A percentile compares a stretch with the other conserved stretches of the same genome.
These are phyloP conservation scores for Stagonosporopsis tanaceti DNA, from an alignment of 2,329 filamentous ascomycete species.

Conservation along the genomic window DNA sequence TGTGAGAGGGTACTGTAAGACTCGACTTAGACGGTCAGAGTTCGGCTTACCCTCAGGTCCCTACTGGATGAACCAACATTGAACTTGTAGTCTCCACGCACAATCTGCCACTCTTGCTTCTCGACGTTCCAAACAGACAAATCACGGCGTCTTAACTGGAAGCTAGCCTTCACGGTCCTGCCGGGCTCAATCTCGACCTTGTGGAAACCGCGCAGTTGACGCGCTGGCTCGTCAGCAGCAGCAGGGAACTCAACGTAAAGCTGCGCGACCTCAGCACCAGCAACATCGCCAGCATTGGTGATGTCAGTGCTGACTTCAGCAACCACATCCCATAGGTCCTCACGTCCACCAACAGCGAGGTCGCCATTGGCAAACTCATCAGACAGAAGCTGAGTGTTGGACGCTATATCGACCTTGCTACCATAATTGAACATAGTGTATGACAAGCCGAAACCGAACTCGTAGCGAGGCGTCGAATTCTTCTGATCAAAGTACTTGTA, in stretches of 20 bases:
- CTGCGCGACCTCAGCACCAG: slow-evolving; percentile 51
- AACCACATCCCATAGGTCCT: slow-evolving; percentile 46
- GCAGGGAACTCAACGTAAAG: slow-evolving; percentile 49
- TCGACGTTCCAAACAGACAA: slow-evolving; percentile 49
- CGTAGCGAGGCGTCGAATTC: slow-evolving; percentile 71
- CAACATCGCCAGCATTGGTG: slow-evolving; percentile 46
- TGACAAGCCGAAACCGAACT: slow-evolving; percentile 76
- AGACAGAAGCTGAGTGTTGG: slow-evolving; percentile 8
- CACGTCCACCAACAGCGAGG: slow-evolving; percentile 38
- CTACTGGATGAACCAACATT: slow-evolving; percentile 47
- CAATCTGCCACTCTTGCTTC: slow-evolving; percentile 45
- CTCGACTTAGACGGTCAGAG: slow-evolving; percentile 39
- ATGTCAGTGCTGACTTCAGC: slow-evolving; percentile 47
- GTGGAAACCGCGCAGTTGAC: slow-evolving; percentile 49
- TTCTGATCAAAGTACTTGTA: slow-evolving; percentile 75
- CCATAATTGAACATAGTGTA: slow-evolving; percentile 77
- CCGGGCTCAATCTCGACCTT: slow-evolving; percentile 46
- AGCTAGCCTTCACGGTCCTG: slow-evolving; percentile 41
- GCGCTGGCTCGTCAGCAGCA: slow-evolving; percentile 39
- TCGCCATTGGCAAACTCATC: slow-evolving; percentile 58
- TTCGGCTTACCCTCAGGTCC: slow-evolving; percentile 46
- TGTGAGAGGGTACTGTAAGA: neutral
- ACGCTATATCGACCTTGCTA: slow-evolving; percentile 2
- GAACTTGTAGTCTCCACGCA: slow-evolving; percentile 44
- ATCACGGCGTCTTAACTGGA: slow-evolving; percentile 48